These are phyloP conservation scores for Candida sanyaensis DNA, from an alignment of 1,139 yeast species.

Conservation along the genomic window DNA sequence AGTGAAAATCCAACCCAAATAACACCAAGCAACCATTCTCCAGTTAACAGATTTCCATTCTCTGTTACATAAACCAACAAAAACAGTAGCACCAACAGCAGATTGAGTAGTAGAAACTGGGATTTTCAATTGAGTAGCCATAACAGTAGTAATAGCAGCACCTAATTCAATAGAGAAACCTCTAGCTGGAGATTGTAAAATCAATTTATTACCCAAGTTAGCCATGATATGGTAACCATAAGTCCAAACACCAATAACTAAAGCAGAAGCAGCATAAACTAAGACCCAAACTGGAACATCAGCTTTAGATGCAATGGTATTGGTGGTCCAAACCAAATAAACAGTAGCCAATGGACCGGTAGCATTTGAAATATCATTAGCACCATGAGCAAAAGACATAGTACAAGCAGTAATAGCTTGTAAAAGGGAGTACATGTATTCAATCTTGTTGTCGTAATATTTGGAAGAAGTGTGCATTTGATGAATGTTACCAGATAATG, in stretches of 20 bases:
- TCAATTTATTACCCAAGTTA: conserved; percentile 73
- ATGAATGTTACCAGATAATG: conserved; percentile 44
- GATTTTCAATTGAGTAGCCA: conserved; percentile 72
- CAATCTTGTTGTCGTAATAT: conserved; percentile 71
- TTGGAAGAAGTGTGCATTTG: conserved; percentile 59
- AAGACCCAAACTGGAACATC: conserved; percentile 74
- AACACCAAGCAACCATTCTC: conserved; percentile 76
- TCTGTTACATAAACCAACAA: conserved; percentile 72
- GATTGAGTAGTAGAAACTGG: conserved; percentile 81
- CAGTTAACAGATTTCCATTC: conserved; percentile 69
- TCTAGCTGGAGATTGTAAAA: conserved; percentile 76
- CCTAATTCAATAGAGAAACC: conserved; percentile 82
- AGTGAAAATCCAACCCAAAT: conserved; percentile 72
- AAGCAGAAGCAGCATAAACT: conserved; percentile 66
- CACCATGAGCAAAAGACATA: conserved; percentile 82
- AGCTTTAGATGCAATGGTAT: conserved; percentile 47
- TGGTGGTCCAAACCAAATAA: conserved; percentile 61
- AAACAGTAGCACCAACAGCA: conserved; percentile 80
- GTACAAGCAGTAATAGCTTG: conserved; percentile 79
- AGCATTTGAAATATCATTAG: conserved; percentile 80
- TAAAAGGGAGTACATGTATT: conserved; percentile 66
- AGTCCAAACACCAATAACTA: conserved; percentile 73
- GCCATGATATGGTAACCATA: conserved; percentile 73
- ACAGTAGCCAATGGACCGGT: conserved; percentile 75
- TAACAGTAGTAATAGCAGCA: conserved; percentile 73